Conservation (phyloP, 2,329 filamentous ascomycete species). For the Pestalotiopsis sp. region DNA sequence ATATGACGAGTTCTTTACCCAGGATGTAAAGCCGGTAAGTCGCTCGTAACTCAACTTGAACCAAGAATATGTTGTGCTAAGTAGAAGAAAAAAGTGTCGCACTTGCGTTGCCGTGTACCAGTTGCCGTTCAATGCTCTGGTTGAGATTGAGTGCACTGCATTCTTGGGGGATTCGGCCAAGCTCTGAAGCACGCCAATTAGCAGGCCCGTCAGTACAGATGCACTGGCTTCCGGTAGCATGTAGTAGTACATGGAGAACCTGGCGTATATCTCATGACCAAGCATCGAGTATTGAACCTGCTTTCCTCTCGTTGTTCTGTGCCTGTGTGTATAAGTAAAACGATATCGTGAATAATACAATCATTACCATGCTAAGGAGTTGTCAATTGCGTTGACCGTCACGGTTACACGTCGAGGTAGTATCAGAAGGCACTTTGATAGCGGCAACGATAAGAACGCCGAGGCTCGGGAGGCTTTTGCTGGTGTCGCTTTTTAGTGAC, state of each 20-base stretch:
- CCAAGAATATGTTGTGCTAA: not conserved
- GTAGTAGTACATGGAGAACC: too few species aligned
- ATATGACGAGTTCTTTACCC: slow-evolving; percentile 51
- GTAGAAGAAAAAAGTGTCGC: slow-evolving; percentile 37
- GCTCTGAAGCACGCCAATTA: slow-evolving; percentile 14
- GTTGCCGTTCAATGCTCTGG: slow-evolving; percentile 68
- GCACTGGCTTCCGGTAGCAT: not conserved
- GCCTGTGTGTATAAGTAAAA: too few species aligned
- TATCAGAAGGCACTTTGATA: too few species aligned
- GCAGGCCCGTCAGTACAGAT: not conserved
- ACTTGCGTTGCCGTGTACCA: slow-evolving; percentile 76
- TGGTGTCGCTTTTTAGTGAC: not conserved
- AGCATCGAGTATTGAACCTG: not conserved
- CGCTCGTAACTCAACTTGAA: not conserved
- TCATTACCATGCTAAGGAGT: too few species aligned
- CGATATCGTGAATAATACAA: too few species aligned
- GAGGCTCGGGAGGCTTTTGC: not conserved
- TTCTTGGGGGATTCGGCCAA: slow-evolving; percentile 19
- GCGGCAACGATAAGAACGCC: not conserved
- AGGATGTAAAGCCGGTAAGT: slow-evolving; percentile 48
- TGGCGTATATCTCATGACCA: not conserved
- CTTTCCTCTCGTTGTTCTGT: too few species aligned
- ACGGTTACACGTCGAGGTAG: too few species aligned
- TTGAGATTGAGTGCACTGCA: slow-evolving; percentile 77
- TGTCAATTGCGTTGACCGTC: too few species aligned